phyloP scores from a whole-genome alignment of 768 basidiomycete genomes.

The Pulveroboletus sp. region DNA sequence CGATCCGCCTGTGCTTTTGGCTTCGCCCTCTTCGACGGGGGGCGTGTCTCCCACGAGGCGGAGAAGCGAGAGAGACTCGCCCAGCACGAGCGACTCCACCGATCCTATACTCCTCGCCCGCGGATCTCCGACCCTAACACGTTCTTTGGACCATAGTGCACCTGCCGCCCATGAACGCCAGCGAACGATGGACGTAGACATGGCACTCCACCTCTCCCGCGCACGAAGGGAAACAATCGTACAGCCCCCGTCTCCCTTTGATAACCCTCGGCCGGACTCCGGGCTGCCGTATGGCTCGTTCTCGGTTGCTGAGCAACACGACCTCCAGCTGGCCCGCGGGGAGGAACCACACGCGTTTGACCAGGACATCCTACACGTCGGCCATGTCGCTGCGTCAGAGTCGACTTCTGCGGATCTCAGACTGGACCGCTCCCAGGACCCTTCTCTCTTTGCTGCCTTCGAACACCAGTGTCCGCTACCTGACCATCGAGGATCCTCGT shows the following conservation, averaged over 20 bases:
- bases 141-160: conserved; percentile 65
- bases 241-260: conserved; percentile 33
- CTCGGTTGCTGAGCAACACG: conserved; percentile 48
- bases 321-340: conserved; percentile 39
- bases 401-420: conserved; percentile 30
- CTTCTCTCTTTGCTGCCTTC: conserved; percentile 38
- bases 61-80: conserved; percentile 28
- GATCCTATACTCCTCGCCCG: conserved; percentile 42
- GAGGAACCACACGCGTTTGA: conserved; percentile 17
- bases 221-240: conserved; percentile 62
- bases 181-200: conserved; percentile 90
- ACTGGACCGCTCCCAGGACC: conserved; percentile 44
- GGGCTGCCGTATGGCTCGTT: conserved; percentile 37
- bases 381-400: neutral
- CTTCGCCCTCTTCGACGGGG: conserved; percentile 41
- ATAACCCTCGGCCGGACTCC: conserved; percentile 27
- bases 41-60: conserved; percentile 39
- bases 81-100: conserved; percentile 38
- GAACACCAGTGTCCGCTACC: conserved; percentile 18
- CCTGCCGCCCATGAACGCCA: conserved; percentile 80
- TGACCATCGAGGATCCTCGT: conserved; percentile 32
- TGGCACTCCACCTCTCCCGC: conserved; percentile 76
- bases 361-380: conserved; percentile 5
- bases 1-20: conserved; percentile 31
- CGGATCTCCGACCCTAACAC: conserved; percentile 57